phyloP scores from a whole-genome alignment of 2,329 filamentous ascomycete species.

The Fusarium aywerte region DNA sequence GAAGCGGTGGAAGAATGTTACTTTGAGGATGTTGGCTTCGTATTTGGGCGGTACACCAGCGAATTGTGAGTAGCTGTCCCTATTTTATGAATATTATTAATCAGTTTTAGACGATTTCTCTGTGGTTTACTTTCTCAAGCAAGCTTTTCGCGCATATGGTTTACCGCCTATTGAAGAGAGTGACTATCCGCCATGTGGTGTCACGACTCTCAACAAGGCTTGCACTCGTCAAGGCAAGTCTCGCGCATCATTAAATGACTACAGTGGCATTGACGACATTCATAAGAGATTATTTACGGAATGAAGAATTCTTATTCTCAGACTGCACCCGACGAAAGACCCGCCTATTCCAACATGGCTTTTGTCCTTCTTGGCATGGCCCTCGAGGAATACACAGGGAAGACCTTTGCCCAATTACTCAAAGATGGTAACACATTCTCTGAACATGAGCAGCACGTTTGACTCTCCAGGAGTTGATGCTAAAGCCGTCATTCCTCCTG shows the following conservation, averaged over 20 bases:
- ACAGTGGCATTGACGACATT: not conserved
- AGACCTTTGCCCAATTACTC: slow-evolving; percentile 46
- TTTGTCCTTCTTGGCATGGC: slow-evolving; percentile 53
- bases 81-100: not conserved
- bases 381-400: slow-evolving; percentile 47
- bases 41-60: slow-evolving; percentile 52
- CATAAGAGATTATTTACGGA: slow-evolving; percentile 50
- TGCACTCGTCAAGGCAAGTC: slow-evolving; percentile 50
- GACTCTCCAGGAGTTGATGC: slow-evolving; percentile 47
- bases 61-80: slow-evolving; percentile 47
- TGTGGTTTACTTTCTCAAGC: slow-evolving; percentile 52
- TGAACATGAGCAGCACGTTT: slow-evolving; percentile 36
- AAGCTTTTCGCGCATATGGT: slow-evolving; percentile 50
- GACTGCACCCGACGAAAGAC: slow-evolving; percentile 47
- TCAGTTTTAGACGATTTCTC: slow-evolving; percentile 43
- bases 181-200: slow-evolving; percentile 53
- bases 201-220: slow-evolving; percentile 49
- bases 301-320: slow-evolving; percentile 49
- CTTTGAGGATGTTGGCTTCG: slow-evolving; percentile 51
- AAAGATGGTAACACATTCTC: slow-evolving; percentile 34
- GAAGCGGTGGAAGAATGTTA: slow-evolving; percentile 53
- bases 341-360: slow-evolving; percentile 56
- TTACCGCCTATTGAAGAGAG: slow-evolving; percentile 51
- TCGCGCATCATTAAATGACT: accelerated
- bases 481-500: slow-evolving; percentile 50